Conservation (phyloP, 805 yeast genomes). For the Teunomyces panamensis region DNA sequence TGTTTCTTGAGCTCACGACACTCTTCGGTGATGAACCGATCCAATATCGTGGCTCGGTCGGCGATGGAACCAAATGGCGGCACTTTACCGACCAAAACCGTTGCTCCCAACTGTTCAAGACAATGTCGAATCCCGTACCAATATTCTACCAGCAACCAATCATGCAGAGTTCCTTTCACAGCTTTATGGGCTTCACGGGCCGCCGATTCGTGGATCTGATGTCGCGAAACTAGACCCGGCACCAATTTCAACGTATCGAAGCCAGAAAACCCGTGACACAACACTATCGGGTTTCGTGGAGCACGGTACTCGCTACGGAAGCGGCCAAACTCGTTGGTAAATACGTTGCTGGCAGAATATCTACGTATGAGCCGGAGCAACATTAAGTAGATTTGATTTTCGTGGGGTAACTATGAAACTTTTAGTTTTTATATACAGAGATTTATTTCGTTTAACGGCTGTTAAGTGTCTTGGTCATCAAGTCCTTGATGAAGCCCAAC, state of each 20-base stretch:
- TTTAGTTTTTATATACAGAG: background rate
- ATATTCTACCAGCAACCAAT: slow-evolving; percentile 51
- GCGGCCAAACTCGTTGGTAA: slow-evolving; percentile 27
- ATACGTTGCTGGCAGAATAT: slow-evolving; percentile 8
- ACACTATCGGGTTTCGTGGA: slow-evolving; percentile 70
- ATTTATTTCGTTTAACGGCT: slow-evolving; percentile 15
- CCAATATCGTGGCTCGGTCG: slow-evolving; percentile 59
- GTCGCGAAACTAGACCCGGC: slow-evolving; percentile 13
- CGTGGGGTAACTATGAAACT: background rate
- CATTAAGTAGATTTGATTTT: background rate
- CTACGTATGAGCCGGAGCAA: background rate
- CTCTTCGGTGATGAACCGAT: slow-evolving; percentile 44
- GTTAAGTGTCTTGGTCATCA: slow-evolving; percentile 53
- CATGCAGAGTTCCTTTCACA: slow-evolving; percentile 3
- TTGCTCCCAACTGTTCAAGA: slow-evolving; percentile 59
- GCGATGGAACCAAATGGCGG: slow-evolving; percentile 79
- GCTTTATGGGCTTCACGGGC: slow-evolving; percentile 11
- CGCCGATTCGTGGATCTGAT: slow-evolving; percentile 9
- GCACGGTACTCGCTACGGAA: slow-evolving; percentile 45
- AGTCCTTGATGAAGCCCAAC: slow-evolving; percentile 61
- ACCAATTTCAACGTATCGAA: slow-evolving; percentile 50
- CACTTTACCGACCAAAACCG: slow-evolving; percentile 69
- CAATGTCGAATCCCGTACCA: slow-evolving; percentile 79
- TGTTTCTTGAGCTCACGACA: slow-evolving; percentile 17
- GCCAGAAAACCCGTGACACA: slow-evolving; percentile 88